A percentile compares a stretch with the other conserved stretches of the same genome.
These are phyloP conservation scores for Venturia nashicola DNA, from an alignment of 2,329 filamentous ascomycete species.

Conservation along the genomic window DNA sequence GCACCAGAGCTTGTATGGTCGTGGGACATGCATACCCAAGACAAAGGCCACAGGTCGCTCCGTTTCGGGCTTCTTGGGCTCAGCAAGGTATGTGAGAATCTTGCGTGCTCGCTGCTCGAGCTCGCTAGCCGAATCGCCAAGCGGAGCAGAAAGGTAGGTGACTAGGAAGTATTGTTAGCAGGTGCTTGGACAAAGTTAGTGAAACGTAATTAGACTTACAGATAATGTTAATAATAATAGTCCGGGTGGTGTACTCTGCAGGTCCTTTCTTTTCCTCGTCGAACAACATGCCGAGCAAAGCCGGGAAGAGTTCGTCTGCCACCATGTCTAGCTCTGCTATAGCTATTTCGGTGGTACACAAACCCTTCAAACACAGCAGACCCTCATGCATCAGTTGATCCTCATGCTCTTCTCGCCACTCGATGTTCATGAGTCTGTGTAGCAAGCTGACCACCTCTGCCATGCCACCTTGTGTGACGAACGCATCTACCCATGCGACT, in stretches of 20 bases:
- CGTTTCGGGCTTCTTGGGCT: conserved; percentile 64
- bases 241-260: conserved; percentile 87
- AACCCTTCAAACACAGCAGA: conserved; percentile 81
- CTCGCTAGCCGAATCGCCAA: conserved; percentile 38
- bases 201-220: no score
- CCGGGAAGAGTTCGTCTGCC: conserved; percentile 71
- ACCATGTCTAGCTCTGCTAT: conserved; percentile 71
- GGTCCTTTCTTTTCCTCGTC: conserved; percentile 97
- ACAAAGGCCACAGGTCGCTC: conserved; percentile 75
- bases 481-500: conserved; percentile 87
- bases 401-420: conserved; percentile 98
- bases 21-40: conserved; percentile 71
- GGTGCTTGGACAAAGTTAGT: no score
- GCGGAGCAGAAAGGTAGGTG: conserved; percentile 64
- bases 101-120: conserved; percentile 54
- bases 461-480: conserved; percentile 84
- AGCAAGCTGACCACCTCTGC: conserved; percentile 75
- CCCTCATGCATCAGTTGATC: conserved; percentile 86
- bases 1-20: conserved; percentile 88
- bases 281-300: conserved; percentile 78
- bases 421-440: conserved; percentile 81
- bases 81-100: conserved; percentile 69
- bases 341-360: conserved; percentile 83
- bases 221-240: conserved; percentile 78
- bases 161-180: no score